Conservation (phyloP, 352 stramenopile genomes). For the Globisporangium rhizosaccharum region DNA sequence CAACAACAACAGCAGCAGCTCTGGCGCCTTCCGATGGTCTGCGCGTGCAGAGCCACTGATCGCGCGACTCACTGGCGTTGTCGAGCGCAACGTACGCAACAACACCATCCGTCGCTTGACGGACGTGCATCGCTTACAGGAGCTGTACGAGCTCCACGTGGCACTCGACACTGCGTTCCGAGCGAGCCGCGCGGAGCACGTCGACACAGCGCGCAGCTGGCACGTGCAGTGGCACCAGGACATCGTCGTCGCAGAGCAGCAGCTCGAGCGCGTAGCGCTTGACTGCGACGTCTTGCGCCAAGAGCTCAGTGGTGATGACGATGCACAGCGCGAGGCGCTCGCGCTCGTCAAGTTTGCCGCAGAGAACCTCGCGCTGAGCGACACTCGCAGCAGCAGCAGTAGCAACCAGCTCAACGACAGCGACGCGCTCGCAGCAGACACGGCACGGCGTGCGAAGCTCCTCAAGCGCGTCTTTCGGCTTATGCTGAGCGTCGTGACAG, state of each 20-base stretch:
- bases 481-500: slow-evolving; percentile 2
- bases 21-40: background rate
- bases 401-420: background rate
- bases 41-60: slow-evolving; percentile 15
- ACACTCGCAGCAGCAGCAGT: slow-evolving; percentile 10
- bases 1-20: background rate
- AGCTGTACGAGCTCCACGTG: slow-evolving; percentile 33
- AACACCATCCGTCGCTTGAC: slow-evolving; percentile 31
- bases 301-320: slow-evolving; percentile 15
- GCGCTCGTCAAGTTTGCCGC: slow-evolving; percentile 52
- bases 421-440: slow-evolving; percentile 2
- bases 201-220: slow-evolving; percentile 42
- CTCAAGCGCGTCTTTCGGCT: slow-evolving; percentile 8
- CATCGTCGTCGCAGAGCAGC: slow-evolving; percentile 37
- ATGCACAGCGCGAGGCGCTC: slow-evolving; percentile 26
- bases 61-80: slow-evolving; percentile 22
- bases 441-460: background rate
- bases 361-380: slow-evolving; percentile 21
- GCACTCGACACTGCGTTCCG: slow-evolving; percentile 33
- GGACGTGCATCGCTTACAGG: slow-evolving; percentile 24
- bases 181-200: slow-evolving; percentile 30
- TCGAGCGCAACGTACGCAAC: slow-evolving; percentile 23
- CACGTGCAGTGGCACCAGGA: slow-evolving; percentile 38
- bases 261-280: slow-evolving; percentile 25
- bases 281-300: slow-evolving; percentile 15